phyloP scores from a whole-genome alignment of 2,329 filamentous ascomycete species.

The Penicillium paneum region DNA sequence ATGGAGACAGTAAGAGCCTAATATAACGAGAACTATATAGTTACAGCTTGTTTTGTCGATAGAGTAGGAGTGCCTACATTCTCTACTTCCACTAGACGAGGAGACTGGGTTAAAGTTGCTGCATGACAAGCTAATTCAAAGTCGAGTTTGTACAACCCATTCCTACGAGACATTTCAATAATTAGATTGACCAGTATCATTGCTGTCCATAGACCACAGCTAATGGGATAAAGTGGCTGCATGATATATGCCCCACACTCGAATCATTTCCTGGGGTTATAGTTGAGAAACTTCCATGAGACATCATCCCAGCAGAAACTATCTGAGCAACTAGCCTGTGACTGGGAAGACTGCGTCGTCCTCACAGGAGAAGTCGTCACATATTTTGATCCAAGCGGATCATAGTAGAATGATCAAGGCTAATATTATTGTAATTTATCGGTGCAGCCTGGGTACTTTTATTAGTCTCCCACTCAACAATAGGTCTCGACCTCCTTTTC shows the following conservation, averaged over 20 bases:
- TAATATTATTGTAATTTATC: too few relatives aligned
- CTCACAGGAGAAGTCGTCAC: not conserved
- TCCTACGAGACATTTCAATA: not conserved
- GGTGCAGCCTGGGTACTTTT: too few relatives aligned
- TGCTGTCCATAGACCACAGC: slow-evolving; percentile 24
- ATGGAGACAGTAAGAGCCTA: not conserved
- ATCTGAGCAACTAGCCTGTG: slow-evolving; percentile 7
- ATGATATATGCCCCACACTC: slow-evolving; percentile 10
- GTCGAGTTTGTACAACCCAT: slow-evolving; percentile 14
- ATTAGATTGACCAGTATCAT: slow-evolving; percentile 10
- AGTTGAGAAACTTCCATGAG: slow-evolving; percentile 7
- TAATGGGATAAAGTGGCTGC: slow-evolving; percentile 20
- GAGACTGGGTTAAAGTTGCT: slow-evolving; percentile 10
- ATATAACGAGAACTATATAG: not conserved
- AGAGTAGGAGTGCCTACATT: not conserved
- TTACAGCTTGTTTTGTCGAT: not conserved
- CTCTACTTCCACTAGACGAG: not conserved
- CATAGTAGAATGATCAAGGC: slow-evolving; percentile 26
- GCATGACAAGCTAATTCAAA: not conserved
- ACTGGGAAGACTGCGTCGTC: not conserved
- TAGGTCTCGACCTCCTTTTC: not conserved
- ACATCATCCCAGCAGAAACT: slow-evolving; percentile 1
- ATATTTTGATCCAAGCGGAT: slow-evolving; percentile 27
- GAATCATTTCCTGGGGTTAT: slow-evolving; percentile 23
- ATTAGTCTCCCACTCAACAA: not conserved